Conservation (phyloP, 352 stramenopile species). For the Phytophthora quininea region DNA sequence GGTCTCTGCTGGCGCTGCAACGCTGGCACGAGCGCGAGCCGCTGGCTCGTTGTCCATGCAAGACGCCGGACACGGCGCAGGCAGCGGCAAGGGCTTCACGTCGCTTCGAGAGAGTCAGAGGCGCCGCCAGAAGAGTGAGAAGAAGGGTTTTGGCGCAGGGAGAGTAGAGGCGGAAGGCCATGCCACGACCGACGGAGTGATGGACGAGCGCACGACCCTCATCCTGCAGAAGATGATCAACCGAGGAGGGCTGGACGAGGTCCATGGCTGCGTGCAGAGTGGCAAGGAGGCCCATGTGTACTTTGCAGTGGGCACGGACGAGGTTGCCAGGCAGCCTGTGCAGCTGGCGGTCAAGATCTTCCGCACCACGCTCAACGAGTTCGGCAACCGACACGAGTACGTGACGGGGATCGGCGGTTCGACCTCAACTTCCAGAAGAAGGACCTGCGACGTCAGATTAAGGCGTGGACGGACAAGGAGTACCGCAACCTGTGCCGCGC, state of each 20-base stretch:
- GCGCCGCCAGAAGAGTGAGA: conserved; percentile 59
- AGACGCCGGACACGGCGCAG: conserved; percentile 42
- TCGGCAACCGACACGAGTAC: conserved; percentile 84
- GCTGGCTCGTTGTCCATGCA: conserved; percentile 45
- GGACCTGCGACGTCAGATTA: conserved; percentile 65
- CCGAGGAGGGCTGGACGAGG: conserved; percentile 63
- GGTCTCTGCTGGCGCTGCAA: conserved; percentile 16
- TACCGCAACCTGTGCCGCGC: conserved; percentile 68
- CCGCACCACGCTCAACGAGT: conserved; percentile 84
- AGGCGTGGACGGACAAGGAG: conserved; percentile 81
- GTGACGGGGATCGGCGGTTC: conserved; percentile 83
- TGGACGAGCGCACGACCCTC: conserved; percentile 77
- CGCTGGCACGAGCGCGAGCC: conserved; percentile 29
- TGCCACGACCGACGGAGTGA: conserved; percentile 73
- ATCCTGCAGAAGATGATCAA: conserved; percentile 83
- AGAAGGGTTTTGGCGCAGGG: conserved; percentile 53
- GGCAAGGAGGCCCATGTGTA: conserved; percentile 88
- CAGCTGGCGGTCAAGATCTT: conserved; percentile 82
- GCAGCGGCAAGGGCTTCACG: conserved; percentile 54
- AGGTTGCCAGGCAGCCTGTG: conserved; percentile 41
- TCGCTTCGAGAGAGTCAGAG: conserved; percentile 62
- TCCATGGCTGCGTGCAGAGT: conserved; percentile 78
- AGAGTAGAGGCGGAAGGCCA: conserved; percentile 57
- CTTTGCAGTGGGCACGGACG: conserved; percentile 64
- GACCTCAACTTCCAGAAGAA: conserved; percentile 82